A percentile compares a stretch with the other conserved stretches of the same genome.
Conservation (phyloP, 1,139 yeast species). For the Trichomonascaceae sp. region DNA sequence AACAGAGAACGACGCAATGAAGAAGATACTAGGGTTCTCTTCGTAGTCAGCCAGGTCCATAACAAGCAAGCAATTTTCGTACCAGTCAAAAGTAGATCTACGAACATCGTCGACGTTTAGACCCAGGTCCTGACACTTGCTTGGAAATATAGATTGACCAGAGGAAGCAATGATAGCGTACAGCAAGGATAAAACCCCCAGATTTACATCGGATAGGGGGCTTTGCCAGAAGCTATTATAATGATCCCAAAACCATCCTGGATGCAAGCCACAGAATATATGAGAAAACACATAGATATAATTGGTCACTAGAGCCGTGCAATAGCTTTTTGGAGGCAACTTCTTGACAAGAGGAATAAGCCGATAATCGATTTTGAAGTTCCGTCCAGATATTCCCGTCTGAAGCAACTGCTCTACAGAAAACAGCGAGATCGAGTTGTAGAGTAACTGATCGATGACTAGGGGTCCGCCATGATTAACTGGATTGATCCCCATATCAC, state of each 20-base stretch:
- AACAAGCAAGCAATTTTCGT: not conserved
- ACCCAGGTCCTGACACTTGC: not conserved
- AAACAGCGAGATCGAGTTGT: slow-evolving; percentile 2
- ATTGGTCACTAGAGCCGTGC: not conserved
- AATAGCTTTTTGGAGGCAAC: slow-evolving; percentile 3
- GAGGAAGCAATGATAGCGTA: slow-evolving; percentile 4
- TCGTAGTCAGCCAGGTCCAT: slow-evolving; percentile 1
- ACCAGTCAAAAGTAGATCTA: not conserved
- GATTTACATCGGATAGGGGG: slow-evolving; percentile 2
- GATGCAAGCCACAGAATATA: slow-evolving; percentile 7
- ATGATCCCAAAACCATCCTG: slow-evolving; percentile 6
- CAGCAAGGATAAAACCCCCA: not conserved
- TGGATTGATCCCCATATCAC: not conserved
- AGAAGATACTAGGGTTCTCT: not conserved
- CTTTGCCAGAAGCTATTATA: slow-evolving; percentile 4
- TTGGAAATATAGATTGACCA: slow-evolving; percentile 2
- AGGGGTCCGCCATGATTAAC: not conserved
- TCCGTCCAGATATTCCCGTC: not conserved
- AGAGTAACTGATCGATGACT: slow-evolving; percentile 5
- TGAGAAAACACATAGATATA: slow-evolving; percentile 2
- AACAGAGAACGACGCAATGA: slow-evolving; percentile 3
- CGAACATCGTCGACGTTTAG: slow-evolving; percentile 1
- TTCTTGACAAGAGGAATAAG: slow-evolving; percentile 1
- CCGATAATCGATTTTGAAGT: not conserved
- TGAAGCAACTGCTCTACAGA: slow-evolving; percentile 6